Conservation (phyloP, 2,329 filamentous ascomycete species). For the Colletotrichum sp. region DNA sequence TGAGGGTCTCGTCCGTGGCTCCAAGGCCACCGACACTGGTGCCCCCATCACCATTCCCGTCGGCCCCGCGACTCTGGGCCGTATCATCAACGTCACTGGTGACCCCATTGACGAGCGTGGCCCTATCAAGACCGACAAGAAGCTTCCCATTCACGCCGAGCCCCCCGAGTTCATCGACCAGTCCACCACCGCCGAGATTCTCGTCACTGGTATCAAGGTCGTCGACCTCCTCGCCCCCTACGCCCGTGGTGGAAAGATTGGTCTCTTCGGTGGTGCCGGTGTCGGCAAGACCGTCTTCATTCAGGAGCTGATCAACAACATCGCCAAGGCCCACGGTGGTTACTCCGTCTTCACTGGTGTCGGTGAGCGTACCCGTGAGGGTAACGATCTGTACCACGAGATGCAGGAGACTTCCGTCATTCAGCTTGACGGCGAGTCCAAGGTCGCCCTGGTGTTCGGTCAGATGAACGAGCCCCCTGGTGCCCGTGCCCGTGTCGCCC, state of each 20-base stretch:
- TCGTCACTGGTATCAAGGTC: slow-evolving; percentile 99
- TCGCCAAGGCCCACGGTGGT: slow-evolving; percentile 99
- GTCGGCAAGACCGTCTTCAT: slow-evolving; percentile 99
- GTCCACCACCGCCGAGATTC: slow-evolving; percentile 94
- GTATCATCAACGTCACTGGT: slow-evolving; percentile 99
- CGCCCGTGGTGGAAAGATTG: slow-evolving; percentile 99
- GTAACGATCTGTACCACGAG: slow-evolving; percentile 99
- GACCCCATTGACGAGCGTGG: slow-evolving; percentile 99
- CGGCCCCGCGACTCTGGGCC: slow-evolving; percentile 89
- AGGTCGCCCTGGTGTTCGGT: slow-evolving; percentile 99
- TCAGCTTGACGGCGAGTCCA: slow-evolving; percentile 98
- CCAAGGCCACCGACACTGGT: slow-evolving; percentile 85
- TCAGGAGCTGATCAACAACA: slow-evolving; percentile 99
- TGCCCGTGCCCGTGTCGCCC: slow-evolving; percentile 98
- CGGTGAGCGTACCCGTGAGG: slow-evolving; percentile 99
- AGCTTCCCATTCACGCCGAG: slow-evolving; percentile 90
- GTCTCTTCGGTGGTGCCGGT: slow-evolving; percentile 99
- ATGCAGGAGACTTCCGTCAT: slow-evolving; percentile 99
- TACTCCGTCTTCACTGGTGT: slow-evolving; percentile 99
- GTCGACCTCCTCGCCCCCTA: slow-evolving; percentile 98
- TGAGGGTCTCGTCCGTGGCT: slow-evolving; percentile 97
- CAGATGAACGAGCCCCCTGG: slow-evolving; percentile 99
- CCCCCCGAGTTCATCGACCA: slow-evolving; percentile 92
- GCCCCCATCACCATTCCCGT: slow-evolving; percentile 96
- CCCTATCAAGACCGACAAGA: slow-evolving; percentile 92